Conservation (phyloP, 1,284 basidiomycete genomes). For the Austroboletus niveus region DNA sequence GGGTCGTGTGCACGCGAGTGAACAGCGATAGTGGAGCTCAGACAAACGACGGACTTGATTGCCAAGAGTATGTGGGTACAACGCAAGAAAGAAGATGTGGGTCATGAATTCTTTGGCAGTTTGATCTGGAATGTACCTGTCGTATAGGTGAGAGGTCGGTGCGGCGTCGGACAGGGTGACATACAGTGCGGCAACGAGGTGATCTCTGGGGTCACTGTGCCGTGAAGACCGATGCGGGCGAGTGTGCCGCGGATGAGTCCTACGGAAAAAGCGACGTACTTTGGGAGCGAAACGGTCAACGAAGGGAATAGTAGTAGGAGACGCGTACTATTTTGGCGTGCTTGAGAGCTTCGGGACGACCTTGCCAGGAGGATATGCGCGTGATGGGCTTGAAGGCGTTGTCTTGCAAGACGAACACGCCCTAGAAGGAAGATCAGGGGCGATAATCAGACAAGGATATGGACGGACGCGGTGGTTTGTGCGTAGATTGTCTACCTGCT, state of each 20-base stretch:
- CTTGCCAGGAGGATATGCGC: slow-evolving; percentile 76
- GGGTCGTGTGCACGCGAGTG: too few relatives aligned
- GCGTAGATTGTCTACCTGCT: slow-evolving; percentile 92
- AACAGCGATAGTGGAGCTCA: too few relatives aligned
- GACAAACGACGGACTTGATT: too few relatives aligned
- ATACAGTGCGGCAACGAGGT: slow-evolving; percentile 82
- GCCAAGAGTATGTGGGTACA: background rate
- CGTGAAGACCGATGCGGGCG: slow-evolving; percentile 71
- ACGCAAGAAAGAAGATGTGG: background rate
- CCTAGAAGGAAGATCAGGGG: slow-evolving; percentile 45
- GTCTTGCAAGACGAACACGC: slow-evolving; percentile 92
- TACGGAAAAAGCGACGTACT: slow-evolving; percentile 79
- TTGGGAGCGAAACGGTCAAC: background rate
- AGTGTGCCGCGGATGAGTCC: slow-evolving; percentile 85
- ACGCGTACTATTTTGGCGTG: slow-evolving; percentile 66
- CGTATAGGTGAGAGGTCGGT: slow-evolving; percentile 1
- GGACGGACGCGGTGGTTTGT: slow-evolving; percentile 84
- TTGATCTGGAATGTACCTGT: slow-evolving; percentile 81
- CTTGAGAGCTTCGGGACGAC: slow-evolving; percentile 70
- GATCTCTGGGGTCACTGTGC: slow-evolving; percentile 74
- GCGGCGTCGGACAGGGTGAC: slow-evolving; percentile 22
- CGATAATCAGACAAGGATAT: background rate
- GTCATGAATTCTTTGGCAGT: slow-evolving; percentile 55
- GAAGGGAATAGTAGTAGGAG: background rate
- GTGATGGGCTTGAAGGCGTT: slow-evolving; percentile 84